Base-by-base conservation (phyloP, 2,329 filamentous ascomycete genomes). In the Trichoderma asperellum region DNA sequence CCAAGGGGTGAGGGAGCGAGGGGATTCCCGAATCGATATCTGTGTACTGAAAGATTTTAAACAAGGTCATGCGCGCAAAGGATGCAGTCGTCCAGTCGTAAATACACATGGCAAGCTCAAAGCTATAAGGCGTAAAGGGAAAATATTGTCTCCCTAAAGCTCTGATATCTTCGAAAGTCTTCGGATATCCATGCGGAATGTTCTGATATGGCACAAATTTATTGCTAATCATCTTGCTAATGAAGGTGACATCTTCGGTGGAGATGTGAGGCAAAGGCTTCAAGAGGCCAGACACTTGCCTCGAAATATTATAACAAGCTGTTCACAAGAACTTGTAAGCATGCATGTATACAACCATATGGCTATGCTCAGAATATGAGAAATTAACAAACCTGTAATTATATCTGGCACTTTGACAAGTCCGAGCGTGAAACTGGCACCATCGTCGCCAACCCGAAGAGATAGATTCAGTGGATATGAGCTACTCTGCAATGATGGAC, bases 31-130 rank as follows among this genome's bases (percentile, higher is more conserved):
- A 57, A 34, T 21, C 7, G 24, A 70, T 55, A 4, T 43, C 58
- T 0, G 69, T 70, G 53, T 70, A 70, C 56, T 70, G 65, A 32
- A 70, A 70, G 57, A 70, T 68, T 32, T 68, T 70, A 32, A 70
- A 56, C 43, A 70, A 18, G 6, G 55, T 40, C 49, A 70, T 57
- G 58, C 69, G 68, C n/a, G 58, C 52, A 55, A 68, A 70, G 5
- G 64, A 68, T 3, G 59, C 59, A 5, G 65, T 68, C 35, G 69
- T 70, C 69, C 69, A 70, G 27, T 70, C 69, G 32, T 70, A 70
- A 10, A 70, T 43, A 8, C 58, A 56, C 69, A 68, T 68, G 52
- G 65, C 69, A 10, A 70, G 69, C 65, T 70, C 55, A 27, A 70
- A 70, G 34, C 21, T 35, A 21, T 68, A 55, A 7, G 65, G 53